phyloP scores from a whole-genome alignment of 805 yeast species.

The Maudiozyma bulderi region DNA sequence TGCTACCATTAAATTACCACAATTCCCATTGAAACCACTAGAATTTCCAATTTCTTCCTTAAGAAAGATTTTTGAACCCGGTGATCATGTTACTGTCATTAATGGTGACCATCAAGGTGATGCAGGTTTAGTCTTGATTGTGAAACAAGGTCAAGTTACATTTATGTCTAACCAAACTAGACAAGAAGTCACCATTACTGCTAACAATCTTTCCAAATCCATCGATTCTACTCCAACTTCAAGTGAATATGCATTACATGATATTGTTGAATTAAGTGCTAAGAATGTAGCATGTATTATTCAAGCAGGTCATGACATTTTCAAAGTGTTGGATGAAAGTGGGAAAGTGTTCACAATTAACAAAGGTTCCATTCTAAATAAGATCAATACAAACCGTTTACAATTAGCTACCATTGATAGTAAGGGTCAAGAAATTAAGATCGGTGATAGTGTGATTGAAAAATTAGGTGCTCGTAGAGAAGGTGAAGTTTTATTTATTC shows the following conservation, averaged over 20 bases:
- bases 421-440: conserved; percentile 72
- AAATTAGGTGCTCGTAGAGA: conserved; percentile 73
- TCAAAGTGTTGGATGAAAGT: conserved; percentile 70
- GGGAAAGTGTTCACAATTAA: conserved; percentile 64
- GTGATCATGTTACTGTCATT: conserved; percentile 90
- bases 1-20: conserved; percentile 39
- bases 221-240: conserved; percentile 74
- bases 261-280: conserved; percentile 79
- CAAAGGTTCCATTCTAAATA: conserved; percentile 76
- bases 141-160: conserved; percentile 78
- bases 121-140: conserved; percentile 84
- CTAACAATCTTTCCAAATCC: conserved; percentile 83
- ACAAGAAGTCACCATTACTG: conserved; percentile 84
- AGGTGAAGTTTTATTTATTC: conserved; percentile 81
- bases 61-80: conserved; percentile 77
- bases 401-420: conserved; percentile 83
- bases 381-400: conserved; percentile 58
- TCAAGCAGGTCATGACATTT: conserved; percentile 80
- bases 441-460: conserved; percentile 92
- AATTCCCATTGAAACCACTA: conserved; percentile 44
- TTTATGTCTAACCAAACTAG: conserved; percentile 81
- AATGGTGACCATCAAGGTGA: conserved; percentile 90
- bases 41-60: conserved; percentile 77
- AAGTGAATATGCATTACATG: conserved; percentile 78
- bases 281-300: conserved; percentile 82